Percentiles rank a stretch among this genome's conserved stretches.
Conservation (phyloP, 2,329 filamentous ascomycete species). For the Claviceps pazoutovae region DNA sequence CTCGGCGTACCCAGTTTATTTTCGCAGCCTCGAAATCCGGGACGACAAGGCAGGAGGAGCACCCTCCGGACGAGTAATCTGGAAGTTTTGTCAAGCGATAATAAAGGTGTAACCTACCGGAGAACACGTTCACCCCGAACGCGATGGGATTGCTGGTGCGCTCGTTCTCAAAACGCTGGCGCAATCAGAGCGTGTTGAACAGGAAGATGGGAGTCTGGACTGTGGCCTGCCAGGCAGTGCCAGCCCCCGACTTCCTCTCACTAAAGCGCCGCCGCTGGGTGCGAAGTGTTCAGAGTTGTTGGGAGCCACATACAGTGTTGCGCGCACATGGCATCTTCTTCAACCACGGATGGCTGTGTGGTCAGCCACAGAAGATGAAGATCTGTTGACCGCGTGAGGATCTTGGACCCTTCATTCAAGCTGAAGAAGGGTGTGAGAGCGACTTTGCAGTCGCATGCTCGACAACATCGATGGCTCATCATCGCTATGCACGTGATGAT, state of each 20-base stretch:
- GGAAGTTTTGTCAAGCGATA: background rate
- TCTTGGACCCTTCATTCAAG: background rate
- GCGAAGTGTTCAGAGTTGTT: slow-evolving; percentile 2
- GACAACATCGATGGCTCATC: slow-evolving; percentile 16
- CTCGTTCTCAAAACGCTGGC: slow-evolving; percentile 2
- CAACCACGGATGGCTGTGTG: background rate
- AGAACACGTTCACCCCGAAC: background rate
- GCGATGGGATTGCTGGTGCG: slow-evolving; percentile 5
- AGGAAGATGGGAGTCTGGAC: slow-evolving; percentile 3
- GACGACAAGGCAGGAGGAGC: background rate
- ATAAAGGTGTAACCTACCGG: slow-evolving; percentile 3
- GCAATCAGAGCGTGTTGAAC: slow-evolving; percentile 5
- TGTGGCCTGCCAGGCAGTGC: background rate
- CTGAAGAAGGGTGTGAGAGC: background rate
- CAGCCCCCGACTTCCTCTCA: slow-evolving; percentile 3
- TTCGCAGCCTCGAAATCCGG: background rate
- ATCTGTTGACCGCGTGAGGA: background rate
- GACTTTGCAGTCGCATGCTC: background rate
- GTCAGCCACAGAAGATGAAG: background rate
- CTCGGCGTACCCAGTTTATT: background rate
- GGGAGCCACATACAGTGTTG: slow-evolving; percentile 7
- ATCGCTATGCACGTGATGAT: slow-evolving; percentile 22
- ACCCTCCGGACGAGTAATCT: background rate
- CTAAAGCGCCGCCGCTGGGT: slow-evolving; percentile 3
- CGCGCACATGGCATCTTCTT: background rate